Base-by-base conservation (phyloP, 208 protist species). In the Porcisia hertigi region DNA sequence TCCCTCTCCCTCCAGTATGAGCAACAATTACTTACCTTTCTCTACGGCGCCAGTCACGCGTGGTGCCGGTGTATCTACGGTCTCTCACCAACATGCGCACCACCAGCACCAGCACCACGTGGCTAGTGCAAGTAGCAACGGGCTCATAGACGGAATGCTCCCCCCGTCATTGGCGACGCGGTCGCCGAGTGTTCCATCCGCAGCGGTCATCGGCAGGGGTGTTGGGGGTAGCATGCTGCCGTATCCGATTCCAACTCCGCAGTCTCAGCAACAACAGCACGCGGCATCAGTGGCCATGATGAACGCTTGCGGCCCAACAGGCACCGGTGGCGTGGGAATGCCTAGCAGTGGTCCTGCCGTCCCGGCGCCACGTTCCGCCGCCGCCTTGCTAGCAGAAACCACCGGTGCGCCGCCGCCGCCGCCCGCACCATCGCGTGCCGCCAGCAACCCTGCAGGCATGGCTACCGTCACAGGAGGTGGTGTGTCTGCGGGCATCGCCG, bases 361-460 rank as follows among this genome's bases (percentile, higher is more conserved):
- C 4, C 77, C 77, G 3, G 72, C 77, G 14, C 77, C 77, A n/a
- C 71, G 77, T 3, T 82, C 77, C 9, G 63, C 77, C 8, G 77
- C 77, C 12, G 63, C 77, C 14, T 25, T 82, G 9, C 66, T 77
- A 12, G 77, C 77, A 16, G 77, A 82, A 54, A 72, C 52, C 41
- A 82, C 67, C 3, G 72, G 72, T 23, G 78, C 78, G 11, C 78
- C 67, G 12, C 78, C 58, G 4, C 78, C 73, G 16, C 78, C 76
- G 20, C 76, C 76, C 23, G 75, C 75, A 2, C 75, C 69, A 39
- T 63, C 69, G 11, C 69, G 69, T 45, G 57, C 7, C 20, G 18
- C 41, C 3, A 20, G 14, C 43, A 59, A 30, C 23, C 14, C 36
- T 1, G 69, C 49, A 54, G 23, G 30, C 54, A 73, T 73, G 53